phyloP scores from a whole-genome alignment of 805 yeast genomes.

The Suhomyces xylopsoci region DNA sequence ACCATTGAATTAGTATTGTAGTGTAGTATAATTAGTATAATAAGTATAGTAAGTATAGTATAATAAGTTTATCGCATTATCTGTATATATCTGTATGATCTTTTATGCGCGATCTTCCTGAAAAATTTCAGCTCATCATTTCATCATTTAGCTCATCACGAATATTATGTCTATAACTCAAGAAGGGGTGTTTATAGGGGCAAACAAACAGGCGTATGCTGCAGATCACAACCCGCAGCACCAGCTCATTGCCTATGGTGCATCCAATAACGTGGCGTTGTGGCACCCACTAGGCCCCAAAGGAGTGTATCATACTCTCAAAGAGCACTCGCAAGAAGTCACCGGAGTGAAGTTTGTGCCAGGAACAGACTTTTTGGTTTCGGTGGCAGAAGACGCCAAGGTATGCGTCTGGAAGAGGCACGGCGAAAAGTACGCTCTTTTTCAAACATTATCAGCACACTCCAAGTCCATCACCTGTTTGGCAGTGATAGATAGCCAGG shows the following conservation, averaged over 20 bases:
- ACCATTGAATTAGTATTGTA: slow-evolving; percentile 3
- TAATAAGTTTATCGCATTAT: no score
- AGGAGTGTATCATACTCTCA: slow-evolving; percentile 57
- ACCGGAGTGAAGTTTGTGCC: slow-evolving; percentile 61
- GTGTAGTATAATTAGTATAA: no score
- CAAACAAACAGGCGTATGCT: slow-evolving; percentile 62
- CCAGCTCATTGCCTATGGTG: slow-evolving; percentile 65
- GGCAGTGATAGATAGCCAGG: slow-evolving; percentile 33
- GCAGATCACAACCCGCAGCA: slow-evolving; percentile 46
- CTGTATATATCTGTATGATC: no score
- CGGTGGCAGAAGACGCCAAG: slow-evolving; percentile 66
- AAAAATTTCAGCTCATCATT: no score
- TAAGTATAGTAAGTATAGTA: no score
- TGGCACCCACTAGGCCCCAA: slow-evolving; percentile 55
- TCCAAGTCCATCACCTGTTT: slow-evolving; percentile 53
- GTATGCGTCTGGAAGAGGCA: slow-evolving; percentile 57
- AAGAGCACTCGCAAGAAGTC: slow-evolving; percentile 59
- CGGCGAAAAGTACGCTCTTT: slow-evolving; percentile 25
- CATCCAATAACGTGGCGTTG: slow-evolving; percentile 60
- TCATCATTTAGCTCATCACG: no score
- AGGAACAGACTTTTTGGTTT: slow-evolving; percentile 43
- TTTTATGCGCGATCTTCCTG: no score
- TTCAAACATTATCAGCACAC: slow-evolving; percentile 39
- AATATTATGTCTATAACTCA: slow-evolving; percentile 9
- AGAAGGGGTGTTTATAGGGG: slow-evolving; percentile 69